These are phyloP conservation scores for Cystobasidium pallidum DNA, from an alignment of 1,284 basidiomycete genomes.

Conservation along the genomic window DNA sequence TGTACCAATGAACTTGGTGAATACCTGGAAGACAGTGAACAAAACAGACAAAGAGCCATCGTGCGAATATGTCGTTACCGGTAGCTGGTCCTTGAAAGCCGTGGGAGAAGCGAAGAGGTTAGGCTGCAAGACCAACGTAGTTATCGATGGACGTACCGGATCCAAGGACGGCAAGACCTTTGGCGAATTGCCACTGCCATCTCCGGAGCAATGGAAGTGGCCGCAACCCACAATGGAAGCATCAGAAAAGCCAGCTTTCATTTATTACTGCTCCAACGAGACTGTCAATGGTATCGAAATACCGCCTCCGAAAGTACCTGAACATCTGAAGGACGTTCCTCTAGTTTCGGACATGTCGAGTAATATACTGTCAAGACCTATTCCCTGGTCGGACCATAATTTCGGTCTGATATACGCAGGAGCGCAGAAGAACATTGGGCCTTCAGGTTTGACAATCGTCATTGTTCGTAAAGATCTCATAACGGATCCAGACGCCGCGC, in stretches of 20 bases:
- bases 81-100: constrained; percentile 87
- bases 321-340: constrained; percentile 64
- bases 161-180: constrained; percentile 29
- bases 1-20: constrained; percentile 83
- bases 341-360: constrained; percentile 95
- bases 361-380: constrained; percentile 95
- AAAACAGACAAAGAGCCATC: constrained; percentile 61
- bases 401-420: constrained; percentile 96
- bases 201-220: constrained; percentile 59
- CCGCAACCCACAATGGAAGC: constrained; percentile 57
- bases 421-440: constrained; percentile 99
- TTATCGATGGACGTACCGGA: constrained; percentile 62
- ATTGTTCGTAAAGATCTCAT: constrained; percentile 92
- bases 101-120: constrained; percentile 74
- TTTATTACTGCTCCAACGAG: constrained; percentile 99
- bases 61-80: constrained; percentile 84
- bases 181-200: constrained; percentile 43
- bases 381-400: constrained; percentile 74
- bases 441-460: constrained; percentile 87
- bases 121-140: constrained; percentile 66
- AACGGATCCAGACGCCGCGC: constrained; percentile 79
- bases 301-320: constrained; percentile 71
- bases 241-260: constrained; percentile 73
- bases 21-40: constrained; percentile 64
- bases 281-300: constrained; percentile 97